Conservation (phyloP, 192 early-diverging fungal species). For the Diversispora epigaea region DNA sequence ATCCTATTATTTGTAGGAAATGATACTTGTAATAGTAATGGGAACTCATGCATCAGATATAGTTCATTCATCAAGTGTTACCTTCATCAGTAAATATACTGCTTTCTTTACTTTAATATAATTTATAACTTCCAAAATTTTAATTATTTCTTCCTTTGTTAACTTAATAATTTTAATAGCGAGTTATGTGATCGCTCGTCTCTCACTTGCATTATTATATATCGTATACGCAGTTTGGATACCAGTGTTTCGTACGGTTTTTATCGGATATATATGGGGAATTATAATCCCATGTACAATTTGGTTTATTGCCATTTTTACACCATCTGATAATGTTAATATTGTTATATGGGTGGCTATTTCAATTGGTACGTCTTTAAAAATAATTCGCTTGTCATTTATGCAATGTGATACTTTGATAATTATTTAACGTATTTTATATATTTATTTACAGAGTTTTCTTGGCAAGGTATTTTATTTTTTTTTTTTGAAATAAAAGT, state of each 20-base stretch:
- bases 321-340: neutral
- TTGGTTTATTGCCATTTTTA: conserved; percentile 15
- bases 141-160: neutral
- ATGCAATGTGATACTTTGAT: too few species aligned
- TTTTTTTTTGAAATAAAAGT: neutral
- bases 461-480: too few species aligned
- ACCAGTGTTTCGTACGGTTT: conserved; percentile 23
- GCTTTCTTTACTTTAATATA: too few species aligned
- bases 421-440: too few species aligned
- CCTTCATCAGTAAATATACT: neutral
- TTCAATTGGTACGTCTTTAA: conserved; percentile 19
- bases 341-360: neutral
- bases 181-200: conserved; percentile 1
- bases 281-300: conserved; percentile 20
- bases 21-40: conserved; percentile 30
- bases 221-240: neutral
- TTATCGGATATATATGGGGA: conserved; percentile 14
- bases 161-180: neutral
- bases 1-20: conserved; percentile 15
- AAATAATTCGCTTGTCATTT: neutral
- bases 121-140: neutral
- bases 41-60: conserved; percentile 25
- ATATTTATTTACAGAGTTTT: too few species aligned
- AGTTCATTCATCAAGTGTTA: neutral
- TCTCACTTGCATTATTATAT: neutral